Evolutionary conservation across 1,284 basidiomycete genomes (phyloP), one percentile per base, ranked within the genome.

Genomic region (Naganishia sp.): DNA sequence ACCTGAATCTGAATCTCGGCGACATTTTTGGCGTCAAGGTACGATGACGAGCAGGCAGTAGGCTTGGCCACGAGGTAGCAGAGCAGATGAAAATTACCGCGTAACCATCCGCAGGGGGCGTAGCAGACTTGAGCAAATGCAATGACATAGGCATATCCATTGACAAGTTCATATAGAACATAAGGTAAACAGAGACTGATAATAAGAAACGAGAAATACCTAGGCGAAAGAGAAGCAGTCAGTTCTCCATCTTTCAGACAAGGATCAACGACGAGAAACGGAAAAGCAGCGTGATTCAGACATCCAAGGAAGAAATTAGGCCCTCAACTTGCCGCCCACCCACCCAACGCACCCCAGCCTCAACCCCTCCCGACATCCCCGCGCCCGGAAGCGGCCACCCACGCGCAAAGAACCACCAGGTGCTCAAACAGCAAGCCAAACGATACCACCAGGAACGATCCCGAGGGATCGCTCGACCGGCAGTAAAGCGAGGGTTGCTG

Each of bases 301-400:
- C 79, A 79, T 79, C 78, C 79, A 80, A 80, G 79, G 79, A 80
- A 80, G 79, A 75, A 73, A 73, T 77, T 74, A 75, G 63, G 63
- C 63, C 78, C 75, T 78, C 77, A 76, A 76, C 65, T 70, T 74
- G 69, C 31, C 76, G 76, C 77, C 77, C 76, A 74, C 71, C 72
- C 71, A 69, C 63, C 35, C 35, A 39, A 39, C 35, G 35, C 35
- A 51, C 70, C 46, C 66, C 64, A 62, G 49, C 58, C 58, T 69
- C 70, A 56, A 60, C 68, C 69, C 55, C 41, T 39, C 4, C 35
- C 35, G 35, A 57, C 56, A 51, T 21, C 32, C 53, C 54, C 64
- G 70, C 72, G 70, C 65, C 65, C 72, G 71, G 69, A 53, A 64
- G 35, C 67, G 72, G 75, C 75, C 72, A 65, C 52, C 67, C 70